Conservation (phyloP, 1,284 basidiomycete genomes). For the Ustilago xerochloae region DNA sequence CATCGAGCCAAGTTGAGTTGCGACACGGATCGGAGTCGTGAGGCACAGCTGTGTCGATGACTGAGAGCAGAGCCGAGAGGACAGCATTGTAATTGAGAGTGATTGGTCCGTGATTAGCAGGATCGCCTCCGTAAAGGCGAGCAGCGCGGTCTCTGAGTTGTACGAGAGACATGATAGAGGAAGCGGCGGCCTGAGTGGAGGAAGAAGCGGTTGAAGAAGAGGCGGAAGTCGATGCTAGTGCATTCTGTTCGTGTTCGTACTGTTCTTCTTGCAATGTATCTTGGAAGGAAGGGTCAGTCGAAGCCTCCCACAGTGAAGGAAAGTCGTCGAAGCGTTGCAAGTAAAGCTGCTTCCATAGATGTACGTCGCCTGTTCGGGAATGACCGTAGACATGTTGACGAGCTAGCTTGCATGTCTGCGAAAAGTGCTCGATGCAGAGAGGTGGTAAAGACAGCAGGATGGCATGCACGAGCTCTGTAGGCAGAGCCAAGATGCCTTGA, state of each 20-base stretch:
- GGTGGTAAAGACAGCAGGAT: slow-evolving; percentile 34
- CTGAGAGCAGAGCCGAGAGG: slow-evolving; percentile 30
- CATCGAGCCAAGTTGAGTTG: slow-evolving; percentile 35
- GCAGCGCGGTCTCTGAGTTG: slow-evolving; percentile 41
- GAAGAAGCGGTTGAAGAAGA: slow-evolving; percentile 7
- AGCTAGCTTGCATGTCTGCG: slow-evolving; percentile 43
- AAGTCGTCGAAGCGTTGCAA: slow-evolving; percentile 35
- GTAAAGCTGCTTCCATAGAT: slow-evolving; percentile 46
- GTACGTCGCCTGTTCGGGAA: slow-evolving; percentile 10
- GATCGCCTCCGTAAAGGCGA: slow-evolving; percentile 20
- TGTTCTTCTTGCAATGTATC: background rate
- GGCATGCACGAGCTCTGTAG: slow-evolving; percentile 37
- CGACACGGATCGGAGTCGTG: slow-evolving; percentile 5
- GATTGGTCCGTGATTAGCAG: slow-evolving; percentile 12
- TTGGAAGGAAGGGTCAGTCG: background rate
- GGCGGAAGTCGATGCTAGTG: slow-evolving; percentile 4
- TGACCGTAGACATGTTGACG: slow-evolving; percentile 37
- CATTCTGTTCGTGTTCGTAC: background rate
- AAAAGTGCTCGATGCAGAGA: slow-evolving; percentile 41
- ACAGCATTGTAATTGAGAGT: slow-evolving; percentile 36
- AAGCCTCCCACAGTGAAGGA: slow-evolving; percentile 11
- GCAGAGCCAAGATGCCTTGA: slow-evolving; percentile 26
- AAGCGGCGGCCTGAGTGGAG: background rate
- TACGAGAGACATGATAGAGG: slow-evolving; percentile 38
- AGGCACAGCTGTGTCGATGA: slow-evolving; percentile 37